Base-by-base conservation (phyloP, 768 basidiomycete species). In the Lyophyllum semitale region DNA sequence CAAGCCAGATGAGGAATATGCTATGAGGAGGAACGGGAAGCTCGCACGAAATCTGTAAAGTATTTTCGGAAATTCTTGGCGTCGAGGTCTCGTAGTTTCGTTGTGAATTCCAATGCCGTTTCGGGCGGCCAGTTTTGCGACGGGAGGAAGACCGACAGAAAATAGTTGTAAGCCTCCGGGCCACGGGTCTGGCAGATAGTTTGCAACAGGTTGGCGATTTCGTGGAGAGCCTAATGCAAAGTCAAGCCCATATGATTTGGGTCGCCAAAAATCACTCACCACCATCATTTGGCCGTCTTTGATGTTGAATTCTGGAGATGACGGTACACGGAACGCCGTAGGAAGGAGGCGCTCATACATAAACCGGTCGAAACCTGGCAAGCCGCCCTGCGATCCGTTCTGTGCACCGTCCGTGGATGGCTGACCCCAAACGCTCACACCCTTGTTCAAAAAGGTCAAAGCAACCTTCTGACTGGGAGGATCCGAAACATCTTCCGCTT, bases 301-400 rank as follows among this genome's bases (percentile, higher is more conserved):
- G 60, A 89, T 76, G 66, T 95, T 95, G 68, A 97, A 92, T 37
- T 87, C 83, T 0, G 89, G 84, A 8, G 80, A 76, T 11, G 91
- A 87, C 1, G 93, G 84, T 4, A 98, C 84, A 8, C 85, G 80
- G 70, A 99, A 97, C 22, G 87, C 88, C 2, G 84, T 75, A 11
- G 93, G 91, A 48, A 98, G 76, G 30, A 96, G 72, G 12, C 87
- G 83, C 58, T 95, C 89, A 64, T 98, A 98, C 27, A 96, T 82
- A 68, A 95, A 95, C 13, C 84, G 82, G 61, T 98, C 95, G 61
- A 97, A 98, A 0, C 96, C 95, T 11, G 94, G 93, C 41, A 98
- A 71, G 11, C 77, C 73, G 48, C 71, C 71, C 33, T 74, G 66
- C 13, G 55, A 56, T 38, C 62, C 63, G 22, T 20, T 48, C 30